Base-by-base conservation (phyloP, 2,329 filamentous ascomycete species). In the Diaporthe longicolla region DNA sequence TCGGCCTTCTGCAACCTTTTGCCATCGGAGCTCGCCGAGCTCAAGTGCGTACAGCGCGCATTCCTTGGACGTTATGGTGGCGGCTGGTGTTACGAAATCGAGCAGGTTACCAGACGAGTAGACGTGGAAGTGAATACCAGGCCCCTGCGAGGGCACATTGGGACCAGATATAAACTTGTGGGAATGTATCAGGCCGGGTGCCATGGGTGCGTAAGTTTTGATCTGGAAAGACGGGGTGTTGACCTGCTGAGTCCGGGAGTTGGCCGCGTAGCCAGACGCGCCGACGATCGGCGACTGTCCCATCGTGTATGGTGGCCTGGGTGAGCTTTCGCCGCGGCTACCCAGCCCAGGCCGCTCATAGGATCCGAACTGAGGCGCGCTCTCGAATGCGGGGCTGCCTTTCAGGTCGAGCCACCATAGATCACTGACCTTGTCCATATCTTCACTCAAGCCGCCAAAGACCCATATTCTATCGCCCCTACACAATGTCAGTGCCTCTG, bases 401-500 rank as follows among this genome's bases (percentile, higher is more conserved):
- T 97, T 96, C 66, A 99, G 89, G 83, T 99, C 97, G 57, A 99
- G 87, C 95, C 97, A 99, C 94, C 95, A 98, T 57, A 99, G 89
- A 82, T 99, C 97, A 74, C 95, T 96, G 76, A 94, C 95, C 79
- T 97, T 96, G 85, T 98, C 95, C 95, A 98, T 98, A 78, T 98
- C 95, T 78, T 97, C 94, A 76, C 95, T 97, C 66, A 99, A 88
- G 2, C 97, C 97, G 52, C 97, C 97, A 82, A 98, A 98, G 9
- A 98, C 95, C 96, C 96, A 99, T 45, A 99, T 92, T 57, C 95
- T 91, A 76, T 97, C 95, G 72, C 93, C 88, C 89, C 84, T 83
- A 37, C 5, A 37, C 65, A 45, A 1, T 79, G 66, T 82, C 77
- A 75, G 61, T 61, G 43, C 26, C 15, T 7, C 15, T 63, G 6